Conservation (phyloP, 176 grass and related monocot species). For the Triticum dicoccoides region DNA sequence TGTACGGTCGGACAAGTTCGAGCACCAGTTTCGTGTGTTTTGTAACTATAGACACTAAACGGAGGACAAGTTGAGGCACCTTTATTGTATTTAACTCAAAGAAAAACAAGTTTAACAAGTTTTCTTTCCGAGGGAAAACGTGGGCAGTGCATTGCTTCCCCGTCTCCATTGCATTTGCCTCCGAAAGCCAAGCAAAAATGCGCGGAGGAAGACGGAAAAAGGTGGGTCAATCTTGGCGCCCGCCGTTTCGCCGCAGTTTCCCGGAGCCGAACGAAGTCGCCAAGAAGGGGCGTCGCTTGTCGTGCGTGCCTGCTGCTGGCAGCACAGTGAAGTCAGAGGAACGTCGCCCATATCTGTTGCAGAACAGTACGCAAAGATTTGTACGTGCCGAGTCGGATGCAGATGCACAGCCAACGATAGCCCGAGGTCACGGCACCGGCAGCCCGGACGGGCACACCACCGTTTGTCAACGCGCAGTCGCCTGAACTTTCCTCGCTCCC, state of each 20-base stretch:
- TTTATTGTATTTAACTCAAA: no score
- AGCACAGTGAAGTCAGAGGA: neutral
- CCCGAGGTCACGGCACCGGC: no score
- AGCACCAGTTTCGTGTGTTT: no score
- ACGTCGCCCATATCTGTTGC: neutral
- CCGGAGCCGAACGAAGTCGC: neutral
- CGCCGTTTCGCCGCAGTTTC: slow-evolving; percentile 4
- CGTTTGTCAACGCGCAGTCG: slow-evolving; percentile 23
- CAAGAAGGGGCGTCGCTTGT: neutral
- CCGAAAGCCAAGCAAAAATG: neutral
- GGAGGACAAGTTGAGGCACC: no score
- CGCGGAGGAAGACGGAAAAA: neutral
- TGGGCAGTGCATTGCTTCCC: neutral
- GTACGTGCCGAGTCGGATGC: no score
- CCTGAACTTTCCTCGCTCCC: neutral
- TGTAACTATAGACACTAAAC: no score
- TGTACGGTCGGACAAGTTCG: no score
- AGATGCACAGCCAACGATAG: no score
- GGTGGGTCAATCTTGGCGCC: neutral
- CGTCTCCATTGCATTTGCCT: neutral
- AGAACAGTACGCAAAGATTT: neutral
- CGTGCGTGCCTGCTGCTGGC: no score
- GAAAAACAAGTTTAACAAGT: no score
- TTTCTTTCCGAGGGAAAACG: neutral
- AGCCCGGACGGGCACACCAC: no score